These are phyloP conservation scores for Erodium trifolium DNA, from an alignment of 441 rosid genomes.

Conservation along the genomic window DNA sequence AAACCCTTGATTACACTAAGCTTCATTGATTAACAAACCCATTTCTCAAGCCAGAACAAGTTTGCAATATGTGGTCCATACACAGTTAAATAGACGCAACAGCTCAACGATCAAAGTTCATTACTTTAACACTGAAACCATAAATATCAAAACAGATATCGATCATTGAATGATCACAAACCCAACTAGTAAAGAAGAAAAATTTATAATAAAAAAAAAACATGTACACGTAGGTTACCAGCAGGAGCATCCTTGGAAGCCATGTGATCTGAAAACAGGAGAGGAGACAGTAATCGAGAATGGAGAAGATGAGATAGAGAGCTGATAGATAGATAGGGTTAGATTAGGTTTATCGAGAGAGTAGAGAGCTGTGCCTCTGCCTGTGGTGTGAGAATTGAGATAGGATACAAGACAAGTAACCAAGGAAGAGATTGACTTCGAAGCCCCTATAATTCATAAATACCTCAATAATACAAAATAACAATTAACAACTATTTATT, in stretches of 20 bases:
- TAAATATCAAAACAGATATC: too few species aligned
- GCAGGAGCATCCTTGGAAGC: conserved; percentile 51
- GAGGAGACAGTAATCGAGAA: neutral
- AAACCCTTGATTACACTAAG: too few species aligned
- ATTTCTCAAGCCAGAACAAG: neutral
- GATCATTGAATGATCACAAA: too few species aligned
- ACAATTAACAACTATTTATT: too few species aligned
- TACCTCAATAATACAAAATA: too few species aligned
- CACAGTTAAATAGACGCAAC: too few species aligned
- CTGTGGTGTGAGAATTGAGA: neutral
- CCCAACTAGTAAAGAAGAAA: neutral
- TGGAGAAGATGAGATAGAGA: neutral
- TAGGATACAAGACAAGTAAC: neutral
- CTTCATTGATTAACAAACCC: neutral
- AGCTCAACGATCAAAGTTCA: too few species aligned
- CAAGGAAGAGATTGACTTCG: neutral
- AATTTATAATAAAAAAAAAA: too few species aligned
- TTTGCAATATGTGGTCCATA: neutral
- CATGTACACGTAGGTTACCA: too few species aligned
- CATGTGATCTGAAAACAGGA: conserved; percentile 28
- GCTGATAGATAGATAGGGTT: neutral
- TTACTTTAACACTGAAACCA: too few species aligned
- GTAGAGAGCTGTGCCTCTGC: neutral
- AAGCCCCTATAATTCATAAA: neutral
- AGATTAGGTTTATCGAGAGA: neutral